Evolutionary conservation across 1,284 basidiomycete genomes (phyloP), one percentile per base, ranked within the genome.

Genomic region (Phellopilus nigrolimitatus): DNA sequence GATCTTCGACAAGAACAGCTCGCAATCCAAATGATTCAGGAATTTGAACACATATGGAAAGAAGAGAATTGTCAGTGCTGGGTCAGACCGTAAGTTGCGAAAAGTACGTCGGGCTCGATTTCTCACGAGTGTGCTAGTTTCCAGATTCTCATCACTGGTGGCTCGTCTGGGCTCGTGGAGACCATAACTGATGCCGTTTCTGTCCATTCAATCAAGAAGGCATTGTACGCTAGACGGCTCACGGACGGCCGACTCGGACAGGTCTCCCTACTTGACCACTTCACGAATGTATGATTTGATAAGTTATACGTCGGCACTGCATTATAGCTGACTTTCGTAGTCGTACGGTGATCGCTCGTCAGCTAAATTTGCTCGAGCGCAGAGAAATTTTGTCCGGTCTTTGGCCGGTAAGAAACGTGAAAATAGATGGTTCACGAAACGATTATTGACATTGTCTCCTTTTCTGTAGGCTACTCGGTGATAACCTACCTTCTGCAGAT

Each of bases 151-250:
- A 97, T 98, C 57, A 97, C 95, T 1, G 93, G 93, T 19, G 91
- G 91, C 55, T 83, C 81, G 7, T 97, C 94, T 15, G 97, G 95
- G 8, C 69, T 99, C 48, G 91, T 95, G 5, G 92, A 95, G 69
- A 95, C 93, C 0, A 94, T 95, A 56, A 95, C 91, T 4, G 97
- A 99, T 61, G 91, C 95, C 1, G 91, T 99, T 1, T 97, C 94
- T 10, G 92, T 99, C 60, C 97, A 99, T 67, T 98, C 95, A 7
- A 97, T 99, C 68, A 99, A 99, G 75, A 99, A 99, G 70, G 89
- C 93, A 3, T 94, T 97, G 63, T 99, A 99, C 67, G 91, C 93
- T 2, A 79, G 91, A 53, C 77, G 92, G 54, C 71, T 95, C 15
- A 82, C 90, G 1, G 80, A 82, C 58, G 91, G 91, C 24, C 78